phyloP scores from a whole-genome alignment of 2,329 filamentous ascomycete species.

The Ascochyta fabae region DNA sequence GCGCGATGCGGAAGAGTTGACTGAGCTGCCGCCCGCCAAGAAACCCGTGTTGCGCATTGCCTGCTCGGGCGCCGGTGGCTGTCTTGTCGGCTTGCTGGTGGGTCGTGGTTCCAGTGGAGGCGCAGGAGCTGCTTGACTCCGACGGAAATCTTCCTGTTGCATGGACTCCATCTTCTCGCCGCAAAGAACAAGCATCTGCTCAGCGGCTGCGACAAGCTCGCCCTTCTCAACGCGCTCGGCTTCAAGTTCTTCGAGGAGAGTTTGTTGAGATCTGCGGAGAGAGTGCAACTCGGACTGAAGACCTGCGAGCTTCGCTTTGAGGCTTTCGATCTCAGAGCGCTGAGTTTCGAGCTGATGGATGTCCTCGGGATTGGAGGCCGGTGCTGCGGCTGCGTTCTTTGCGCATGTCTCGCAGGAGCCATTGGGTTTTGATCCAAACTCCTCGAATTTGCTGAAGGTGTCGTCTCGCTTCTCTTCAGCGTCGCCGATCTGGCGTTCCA shows the following conservation, averaged over 20 bases:
- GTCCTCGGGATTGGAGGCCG: conserved; percentile 46
- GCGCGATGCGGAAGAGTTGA: conserved; percentile 21
- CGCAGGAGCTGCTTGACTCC: conserved; percentile 54
- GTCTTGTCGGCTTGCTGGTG: conserved; percentile 18
- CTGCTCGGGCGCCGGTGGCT: conserved; percentile 26
- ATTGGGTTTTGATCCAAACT: conserved; percentile 16
- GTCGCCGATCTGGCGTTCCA: conserved; percentile 76
- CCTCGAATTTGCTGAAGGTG: conserved; percentile 64
- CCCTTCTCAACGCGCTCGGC: conserved; percentile 82
- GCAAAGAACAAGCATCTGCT: conserved; percentile 80
- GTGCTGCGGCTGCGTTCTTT: conserved; percentile 13
- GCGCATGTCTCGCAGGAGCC: conserved; percentile 24
- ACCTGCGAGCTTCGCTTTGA: conserved; percentile 76
- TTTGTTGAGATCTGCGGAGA: conserved; percentile 72
- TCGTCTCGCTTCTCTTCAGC: conserved; percentile 70
- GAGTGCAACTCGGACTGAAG: conserved; percentile 74
- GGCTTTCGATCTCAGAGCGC: conserved; percentile 70
- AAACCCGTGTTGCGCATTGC: conserved; percentile 43
- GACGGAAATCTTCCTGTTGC: conserved; percentile 55
- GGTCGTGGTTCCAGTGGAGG: conserved; percentile 15
- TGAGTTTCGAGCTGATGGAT: conserved; percentile 64
- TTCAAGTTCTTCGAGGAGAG: conserved; percentile 70
- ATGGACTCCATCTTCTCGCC: conserved; percentile 51
- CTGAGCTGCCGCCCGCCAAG: conserved; percentile 32
- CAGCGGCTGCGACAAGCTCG: conserved; percentile 79